Evolutionary conservation across 1,284 basidiomycete species (phyloP), one percentile per base, ranked within the genome.

Genomic region (Fomitiporia mediterranea): DNA sequence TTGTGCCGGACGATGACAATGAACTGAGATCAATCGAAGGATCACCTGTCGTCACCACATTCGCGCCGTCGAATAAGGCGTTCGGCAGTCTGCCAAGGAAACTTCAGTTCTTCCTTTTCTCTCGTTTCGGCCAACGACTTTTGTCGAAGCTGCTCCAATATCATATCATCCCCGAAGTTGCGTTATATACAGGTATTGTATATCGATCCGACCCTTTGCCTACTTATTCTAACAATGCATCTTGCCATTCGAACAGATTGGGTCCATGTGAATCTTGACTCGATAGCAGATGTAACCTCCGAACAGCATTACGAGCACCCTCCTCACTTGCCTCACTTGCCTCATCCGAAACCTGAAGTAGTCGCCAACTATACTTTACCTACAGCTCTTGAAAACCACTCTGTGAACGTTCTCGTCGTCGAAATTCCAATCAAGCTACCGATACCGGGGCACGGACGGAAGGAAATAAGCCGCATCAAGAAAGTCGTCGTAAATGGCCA

Each of bases 31-130:
- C 67, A 27, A 71, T 79, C 52, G 62, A 70, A 46, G 86, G 87
- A 7, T 66, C 76, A 9, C 67, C 74, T 0, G 72, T 81, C 6
- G 74, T 81, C 8, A 89, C 87, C 0, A 61, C 82, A 40, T 89
- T 90, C 64, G 81, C 79, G 1, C 88, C 86, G 0, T 76, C 76
- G 49, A 87, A 89, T 66, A 67, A 66, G 6, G 87, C 87, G 2
- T 90, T 87, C 69, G 63, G 71, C 27, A 68, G 65, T 7, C 73
- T 90, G 21, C 88, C 88, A 0, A 65, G 61, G 38, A 77, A 75
- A 51, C 74, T 90, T 44, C 74, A 72, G 56, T 63, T 75, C 34
- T 90, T 77, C 74, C 74, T 90, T 53, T 89, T 89, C 70, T 86
- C 84, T 6, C 83, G 83, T 0, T 81, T 82, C 55, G 88, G 88